Evolutionary conservation across 495 filamentous ascomycete species (phyloP).

Genomic region (Letharia lupina): DNA sequence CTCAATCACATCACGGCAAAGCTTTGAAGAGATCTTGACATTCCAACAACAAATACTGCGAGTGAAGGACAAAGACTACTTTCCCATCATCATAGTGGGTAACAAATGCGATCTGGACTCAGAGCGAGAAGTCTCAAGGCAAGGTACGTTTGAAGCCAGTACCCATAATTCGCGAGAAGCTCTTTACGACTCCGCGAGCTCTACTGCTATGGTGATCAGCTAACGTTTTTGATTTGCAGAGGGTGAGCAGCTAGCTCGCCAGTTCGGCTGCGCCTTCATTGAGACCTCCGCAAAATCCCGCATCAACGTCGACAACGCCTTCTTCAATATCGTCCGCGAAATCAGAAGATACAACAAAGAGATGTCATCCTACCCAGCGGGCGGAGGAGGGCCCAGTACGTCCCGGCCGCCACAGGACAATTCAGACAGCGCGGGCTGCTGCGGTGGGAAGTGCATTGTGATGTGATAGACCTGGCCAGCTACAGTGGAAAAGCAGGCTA

Average conservation of each 20-base stretch:
- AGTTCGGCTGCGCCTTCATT: constrained; percentile 95
- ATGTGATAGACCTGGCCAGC: constrained; percentile 55
- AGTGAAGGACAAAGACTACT: constrained; percentile 98
- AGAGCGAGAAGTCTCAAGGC: constrained; percentile 80
- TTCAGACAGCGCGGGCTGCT: constrained; percentile 61
- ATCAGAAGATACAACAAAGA: constrained; percentile 97
- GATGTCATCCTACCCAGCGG: constrained; percentile 75
- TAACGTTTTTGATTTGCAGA: constrained; percentile 44
- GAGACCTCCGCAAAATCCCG: constrained; percentile 97
- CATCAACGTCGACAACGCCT: constrained; percentile 96
- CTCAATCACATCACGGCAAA: constrained; percentile 93
- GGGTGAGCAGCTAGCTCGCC: constrained; percentile 74
- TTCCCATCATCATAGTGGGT: constrained; percentile 98
- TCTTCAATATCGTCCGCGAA: constrained; percentile 95
- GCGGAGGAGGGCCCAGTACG: constrained; percentile 53
- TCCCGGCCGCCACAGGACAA: constrained; percentile 60
- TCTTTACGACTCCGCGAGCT: not conserved
- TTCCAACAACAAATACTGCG: constrained; percentile 98
- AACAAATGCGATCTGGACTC: constrained; percentile 98
- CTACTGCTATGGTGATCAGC: not conserved
- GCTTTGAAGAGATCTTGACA: constrained; percentile 95
- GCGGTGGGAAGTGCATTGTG: constrained; percentile 68
- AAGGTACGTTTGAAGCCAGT: constrained; percentile 54
- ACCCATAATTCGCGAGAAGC: not conserved
- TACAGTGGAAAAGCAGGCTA: not conserved